phyloP scores from a whole-genome alignment of 768 basidiomycete species.

The Russula lepida region DNA sequence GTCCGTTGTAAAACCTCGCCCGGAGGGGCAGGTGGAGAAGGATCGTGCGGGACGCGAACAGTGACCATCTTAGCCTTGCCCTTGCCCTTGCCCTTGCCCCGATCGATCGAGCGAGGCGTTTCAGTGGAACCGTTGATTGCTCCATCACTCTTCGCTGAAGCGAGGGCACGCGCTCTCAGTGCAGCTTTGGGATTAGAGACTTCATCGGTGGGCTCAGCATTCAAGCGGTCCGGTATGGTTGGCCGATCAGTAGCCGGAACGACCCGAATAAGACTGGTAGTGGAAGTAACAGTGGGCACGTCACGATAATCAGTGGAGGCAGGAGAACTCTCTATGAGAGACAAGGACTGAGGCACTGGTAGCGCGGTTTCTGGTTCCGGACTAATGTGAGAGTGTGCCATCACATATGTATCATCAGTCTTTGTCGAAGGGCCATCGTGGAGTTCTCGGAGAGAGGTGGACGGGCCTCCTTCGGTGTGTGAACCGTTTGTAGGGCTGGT shows the following conservation, averaged over 20 bases:
- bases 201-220: not conserved
- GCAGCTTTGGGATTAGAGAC: slow-evolving; percentile 1
- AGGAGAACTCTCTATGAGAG: not conserved
- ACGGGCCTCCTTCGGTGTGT: not conserved
- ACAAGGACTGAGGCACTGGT: slow-evolving; percentile 14
- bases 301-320: not conserved
- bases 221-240: not conserved
- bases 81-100: slow-evolving; percentile 25
- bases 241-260: not conserved
- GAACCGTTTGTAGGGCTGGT: not conserved
- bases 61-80: slow-evolving; percentile 19
- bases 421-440: slow-evolving; percentile 12
- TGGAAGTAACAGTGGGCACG: not conserved
- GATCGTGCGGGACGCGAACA: slow-evolving; percentile 7
- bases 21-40: slow-evolving; percentile 44
- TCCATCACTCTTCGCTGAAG: not conserved
- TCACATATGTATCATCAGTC: slow-evolving; percentile 26
- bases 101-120: not conserved
- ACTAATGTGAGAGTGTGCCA: slow-evolving; percentile 26
- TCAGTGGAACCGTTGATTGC: not conserved
- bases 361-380: slow-evolving; percentile 16
- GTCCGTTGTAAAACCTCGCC: slow-evolving; percentile 57
- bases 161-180: not conserved
- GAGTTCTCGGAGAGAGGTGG: not conserved
- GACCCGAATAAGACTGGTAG: slow-evolving; percentile 6